A percentile compares a stretch with the other conserved stretches of the same genome.
phyloP scores from a whole-genome alignment of 2,329 filamentous ascomycete species.

The Colletotrichum noveboracense region DNA sequence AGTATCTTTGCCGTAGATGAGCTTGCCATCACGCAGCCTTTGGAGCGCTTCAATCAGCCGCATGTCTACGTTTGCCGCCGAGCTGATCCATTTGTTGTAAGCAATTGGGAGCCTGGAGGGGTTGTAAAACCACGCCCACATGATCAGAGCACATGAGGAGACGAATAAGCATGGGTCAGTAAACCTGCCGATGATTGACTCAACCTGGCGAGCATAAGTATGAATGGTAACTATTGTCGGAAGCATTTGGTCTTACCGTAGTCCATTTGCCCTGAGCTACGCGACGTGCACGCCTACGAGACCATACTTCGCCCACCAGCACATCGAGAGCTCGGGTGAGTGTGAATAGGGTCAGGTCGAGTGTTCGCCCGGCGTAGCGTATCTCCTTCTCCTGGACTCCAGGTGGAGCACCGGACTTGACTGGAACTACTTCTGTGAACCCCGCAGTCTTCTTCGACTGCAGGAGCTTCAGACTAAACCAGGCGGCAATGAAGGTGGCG shows the following conservation, averaged over 20 bases:
- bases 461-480: constrained; percentile 60
- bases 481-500: constrained; percentile 63
- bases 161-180: constrained; percentile 77
- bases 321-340: constrained; percentile 75
- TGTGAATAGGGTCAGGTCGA: constrained; percentile 84
- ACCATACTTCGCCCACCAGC: constrained; percentile 70
- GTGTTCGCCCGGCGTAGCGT: constrained; percentile 69
- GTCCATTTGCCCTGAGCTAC: constrained; percentile 52
- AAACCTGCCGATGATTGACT: constrained; percentile 46
- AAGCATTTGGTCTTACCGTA: constrained; percentile 36
- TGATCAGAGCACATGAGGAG: constrained; percentile 74
- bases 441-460: constrained; percentile 57
- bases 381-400: constrained; percentile 31
- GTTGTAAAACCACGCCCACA: constrained; percentile 89
- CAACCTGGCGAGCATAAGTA: constrained; percentile 34
- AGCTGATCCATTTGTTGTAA: constrained; percentile 84
- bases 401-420: constrained; percentile 31
- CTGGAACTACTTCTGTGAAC: constrained; percentile 44
- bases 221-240: neutral
- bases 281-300: constrained; percentile 49
- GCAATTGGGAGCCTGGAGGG: constrained; percentile 72
- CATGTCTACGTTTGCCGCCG: constrained; percentile 75
- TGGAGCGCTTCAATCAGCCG: constrained; percentile 78
- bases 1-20: constrained; percentile 76
- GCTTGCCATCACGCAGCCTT: constrained; percentile 64